Evolutionary conservation across 108 stramenopile genomes (phyloP), one percentile per base, ranked within the genome.

Genomic region (Pseudonitzschia delicatissima): DNA sequence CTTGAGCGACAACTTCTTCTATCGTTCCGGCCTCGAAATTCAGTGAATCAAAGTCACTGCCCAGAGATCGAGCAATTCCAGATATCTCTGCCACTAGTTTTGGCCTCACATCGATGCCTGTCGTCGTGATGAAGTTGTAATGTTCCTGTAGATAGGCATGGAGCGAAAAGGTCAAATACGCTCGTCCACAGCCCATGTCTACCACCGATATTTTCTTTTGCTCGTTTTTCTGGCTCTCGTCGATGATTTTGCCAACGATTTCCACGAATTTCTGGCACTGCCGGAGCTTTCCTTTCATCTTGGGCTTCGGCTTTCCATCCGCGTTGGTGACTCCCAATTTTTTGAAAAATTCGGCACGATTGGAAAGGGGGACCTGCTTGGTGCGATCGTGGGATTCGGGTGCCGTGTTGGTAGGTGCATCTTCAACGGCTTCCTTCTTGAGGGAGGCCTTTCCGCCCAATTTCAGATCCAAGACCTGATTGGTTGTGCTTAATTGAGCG

Each of bases 181-280:
- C 94, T 45, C 78, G 67, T 34, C 78, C 78, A 57, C 78, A 79
- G 5, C 79, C 94, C 85, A 86, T 86, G 53, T 95, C 94, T 7
- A 90, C 73, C 0, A 87, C 76, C 35, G 72, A 58, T 9, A 89
- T 81, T 3, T 50, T 7, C 37, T 52, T 47, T n/a, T 20, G 8
- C 12, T 47, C n/a, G 7, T 48, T 33, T 53, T 42, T 18, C 35
- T 25, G 39, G 15, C 21, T 32, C 28, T 69, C 72, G 45, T 50
- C 62, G 7, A 68, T 66, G 51, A 87, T 62, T 9, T 61, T 64
- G 1, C 73, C 70, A 9, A 87, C 87, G 50, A 90, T 86, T 69
- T 93, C 89, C 0, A 93, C 92, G 84, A 93, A 90, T 55, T 85
- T 90, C 68, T 90, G 83, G 64, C 87, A 88, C 64, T 93, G 92